phyloP scores from a whole-genome alignment of 805 yeast species.

The Barnettozyma populi region DNA sequence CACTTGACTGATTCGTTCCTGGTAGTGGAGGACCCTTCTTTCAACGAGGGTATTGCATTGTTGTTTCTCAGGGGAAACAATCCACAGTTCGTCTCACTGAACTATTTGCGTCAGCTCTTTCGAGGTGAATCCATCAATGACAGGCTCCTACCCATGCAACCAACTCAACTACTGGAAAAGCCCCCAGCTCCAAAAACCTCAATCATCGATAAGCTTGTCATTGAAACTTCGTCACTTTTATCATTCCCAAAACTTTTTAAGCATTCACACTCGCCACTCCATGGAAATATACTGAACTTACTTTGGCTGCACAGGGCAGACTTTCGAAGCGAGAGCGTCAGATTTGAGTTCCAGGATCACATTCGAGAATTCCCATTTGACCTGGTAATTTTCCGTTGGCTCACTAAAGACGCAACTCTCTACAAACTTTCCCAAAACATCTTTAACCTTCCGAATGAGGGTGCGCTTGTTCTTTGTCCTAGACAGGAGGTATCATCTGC shows the following conservation, averaged over 20 bases:
- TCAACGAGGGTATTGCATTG: constrained; percentile 4
- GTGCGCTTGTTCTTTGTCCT: neutral
- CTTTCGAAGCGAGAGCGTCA: neutral
- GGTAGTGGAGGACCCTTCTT: constrained; percentile 4
- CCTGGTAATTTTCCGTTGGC: neutral
- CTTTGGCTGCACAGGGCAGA: neutral
- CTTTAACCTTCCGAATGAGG: neutral
- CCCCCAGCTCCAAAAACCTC: neutral
- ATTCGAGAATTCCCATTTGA: constrained; percentile 4
- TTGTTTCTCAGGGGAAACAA: neutral
- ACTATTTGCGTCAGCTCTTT: neutral
- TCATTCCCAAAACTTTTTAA: neutral
- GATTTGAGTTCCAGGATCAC: neutral
- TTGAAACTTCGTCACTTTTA: neutral
- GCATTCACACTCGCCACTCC: neutral
- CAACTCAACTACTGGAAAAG: neutral
- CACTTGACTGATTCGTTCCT: constrained; percentile 4
- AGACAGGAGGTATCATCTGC: neutral
- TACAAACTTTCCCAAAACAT: neutral
- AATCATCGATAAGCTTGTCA: neutral
- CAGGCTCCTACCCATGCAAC: neutral
- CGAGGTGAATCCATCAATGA: neutral
- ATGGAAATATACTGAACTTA: neutral
- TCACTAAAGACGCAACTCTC: neutral
- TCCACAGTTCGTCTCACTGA: constrained; percentile 2